Conservation (phyloP, 768 basidiomycete genomes). For the Zangia roseola region DNA sequence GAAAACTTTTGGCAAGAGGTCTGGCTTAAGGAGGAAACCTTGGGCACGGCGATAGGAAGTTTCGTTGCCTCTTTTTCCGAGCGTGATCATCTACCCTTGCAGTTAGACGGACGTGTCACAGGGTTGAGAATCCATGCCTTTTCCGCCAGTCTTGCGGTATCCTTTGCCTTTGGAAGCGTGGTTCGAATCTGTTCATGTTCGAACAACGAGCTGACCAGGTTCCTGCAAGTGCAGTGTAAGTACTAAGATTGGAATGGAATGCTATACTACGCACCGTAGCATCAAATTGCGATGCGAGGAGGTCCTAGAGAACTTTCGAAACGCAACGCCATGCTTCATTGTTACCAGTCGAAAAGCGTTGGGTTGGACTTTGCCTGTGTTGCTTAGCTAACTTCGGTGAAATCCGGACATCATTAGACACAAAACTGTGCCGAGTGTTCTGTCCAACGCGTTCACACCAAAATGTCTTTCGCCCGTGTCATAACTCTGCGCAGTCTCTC, state of each 20-base stretch:
- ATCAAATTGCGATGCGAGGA: slow-evolving; percentile 91
- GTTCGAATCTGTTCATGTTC: slow-evolving; percentile 96
- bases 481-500: slow-evolving; percentile 32
- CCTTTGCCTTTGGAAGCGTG: slow-evolving; percentile 92
- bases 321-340: slow-evolving; percentile 95
- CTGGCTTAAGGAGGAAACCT: slow-evolving; percentile 73
- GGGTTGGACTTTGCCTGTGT: no score
- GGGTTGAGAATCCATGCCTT: slow-evolving; percentile 51
- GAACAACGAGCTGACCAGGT: slow-evolving; percentile 90
- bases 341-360: slow-evolving; percentile 2
- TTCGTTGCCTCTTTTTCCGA: slow-evolving; percentile 82
- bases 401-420: slow-evolving; percentile 25
- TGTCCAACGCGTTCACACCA: slow-evolving; percentile 22
- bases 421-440: not conserved
- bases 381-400: slow-evolving; percentile 19
- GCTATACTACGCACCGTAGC: slow-evolving; percentile 61
- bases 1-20: slow-evolving; percentile 81
- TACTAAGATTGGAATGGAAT: not conserved
- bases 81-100: slow-evolving; percentile 71
- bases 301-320: slow-evolving; percentile 89
- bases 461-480: slow-evolving; percentile 37
- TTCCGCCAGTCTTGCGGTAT: slow-evolving; percentile 87
- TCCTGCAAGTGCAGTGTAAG: slow-evolving; percentile 46
- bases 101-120: slow-evolving; percentile 3
- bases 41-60: slow-evolving; percentile 70